These are phyloP conservation scores for Xerocomellus intermedius DNA, from an alignment of 768 basidiomycete genomes.

Conservation along the genomic window DNA sequence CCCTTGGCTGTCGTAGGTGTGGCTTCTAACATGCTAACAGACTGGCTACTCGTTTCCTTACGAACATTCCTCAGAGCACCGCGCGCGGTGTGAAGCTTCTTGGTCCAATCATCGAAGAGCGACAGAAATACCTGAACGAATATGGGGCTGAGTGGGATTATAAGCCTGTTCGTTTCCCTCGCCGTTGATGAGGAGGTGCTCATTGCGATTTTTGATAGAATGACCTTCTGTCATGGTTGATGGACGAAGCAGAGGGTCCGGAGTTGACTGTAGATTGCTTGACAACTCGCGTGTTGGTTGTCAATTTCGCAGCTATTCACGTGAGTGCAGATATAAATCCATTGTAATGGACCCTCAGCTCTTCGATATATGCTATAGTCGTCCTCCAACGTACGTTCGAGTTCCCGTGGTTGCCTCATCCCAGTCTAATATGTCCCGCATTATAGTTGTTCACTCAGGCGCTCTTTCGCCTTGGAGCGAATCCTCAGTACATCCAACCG, in stretches of 20 bases:
- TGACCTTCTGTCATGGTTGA: constrained; percentile 36
- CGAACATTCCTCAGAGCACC: background rate
- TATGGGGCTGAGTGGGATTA: constrained; percentile 28
- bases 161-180: constrained; percentile 27
- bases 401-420: background rate
- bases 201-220: constrained; percentile 16
- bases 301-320: constrained; percentile 22
- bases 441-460: constrained; percentile 33
- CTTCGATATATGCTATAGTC: constrained; percentile 10
- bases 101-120: constrained; percentile 32
- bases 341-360: background rate
- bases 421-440: background rate
- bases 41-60: background rate
- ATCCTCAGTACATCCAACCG: constrained; percentile 32
- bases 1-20: background rate
- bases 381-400: constrained; percentile 13
- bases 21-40: background rate
- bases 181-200: background rate
- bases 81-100: constrained; percentile 15
- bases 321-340: constrained; percentile 8
- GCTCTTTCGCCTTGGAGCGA: constrained; percentile 35
- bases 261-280: constrained; percentile 23
- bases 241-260: constrained; percentile 24
- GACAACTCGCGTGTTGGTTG: constrained; percentile 10
- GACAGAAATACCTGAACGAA: constrained; percentile 21